These are phyloP conservation scores for Musa acuminata DNA, from an alignment of 176 grass and related monocot genomes.

Conservation along the genomic window DNA sequence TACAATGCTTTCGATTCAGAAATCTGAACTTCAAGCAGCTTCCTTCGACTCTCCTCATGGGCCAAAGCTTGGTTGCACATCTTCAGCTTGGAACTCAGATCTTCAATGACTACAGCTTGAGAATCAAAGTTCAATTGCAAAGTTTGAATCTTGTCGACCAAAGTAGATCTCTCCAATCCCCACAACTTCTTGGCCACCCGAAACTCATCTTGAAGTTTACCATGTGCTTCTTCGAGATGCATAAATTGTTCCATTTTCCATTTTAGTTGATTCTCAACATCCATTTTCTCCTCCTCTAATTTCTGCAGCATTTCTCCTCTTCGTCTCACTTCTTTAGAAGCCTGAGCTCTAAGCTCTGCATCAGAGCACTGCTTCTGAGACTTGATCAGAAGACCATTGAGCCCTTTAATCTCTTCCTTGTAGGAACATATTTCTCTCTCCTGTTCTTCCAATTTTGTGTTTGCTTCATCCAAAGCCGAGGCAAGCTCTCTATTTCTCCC, in stretches of 20 bases:
- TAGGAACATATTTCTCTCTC: constrained; percentile 26
- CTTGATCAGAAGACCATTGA: constrained; percentile 34
- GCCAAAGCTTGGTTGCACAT: constrained; percentile 70
- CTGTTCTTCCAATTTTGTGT: constrained; percentile 33
- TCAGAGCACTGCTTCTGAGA: constrained; percentile 49
- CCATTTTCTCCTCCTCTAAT: constrained; percentile 61
- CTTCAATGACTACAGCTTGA: constrained; percentile 41
- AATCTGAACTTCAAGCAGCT: constrained; percentile 52
- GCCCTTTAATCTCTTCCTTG: constrained; percentile 38
- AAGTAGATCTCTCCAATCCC: constrained; percentile 37
- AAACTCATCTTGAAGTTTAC: constrained; percentile 51
- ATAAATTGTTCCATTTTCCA: constrained; percentile 80
- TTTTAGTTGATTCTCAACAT: constrained; percentile 48
- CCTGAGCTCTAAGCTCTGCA: constrained; percentile 39
- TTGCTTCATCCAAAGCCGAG: constrained; percentile 48
- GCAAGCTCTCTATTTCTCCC: constrained; percentile 37
- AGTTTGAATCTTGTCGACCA: constrained; percentile 43
- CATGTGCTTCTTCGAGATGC: constrained; percentile 79
- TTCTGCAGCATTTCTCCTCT: constrained; percentile 47
- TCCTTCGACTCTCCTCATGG: constrained; percentile 73
- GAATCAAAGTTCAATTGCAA: constrained; percentile 44
- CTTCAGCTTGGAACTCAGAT: constrained; percentile 40
- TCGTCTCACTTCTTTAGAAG: constrained; percentile 39
- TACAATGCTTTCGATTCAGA: constrained; percentile 37
- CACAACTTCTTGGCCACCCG: constrained; percentile 39